These are phyloP conservation scores for Colletotrichum spinosum DNA, from an alignment of 2,329 filamentous ascomycete species.

Conservation along the genomic window DNA sequence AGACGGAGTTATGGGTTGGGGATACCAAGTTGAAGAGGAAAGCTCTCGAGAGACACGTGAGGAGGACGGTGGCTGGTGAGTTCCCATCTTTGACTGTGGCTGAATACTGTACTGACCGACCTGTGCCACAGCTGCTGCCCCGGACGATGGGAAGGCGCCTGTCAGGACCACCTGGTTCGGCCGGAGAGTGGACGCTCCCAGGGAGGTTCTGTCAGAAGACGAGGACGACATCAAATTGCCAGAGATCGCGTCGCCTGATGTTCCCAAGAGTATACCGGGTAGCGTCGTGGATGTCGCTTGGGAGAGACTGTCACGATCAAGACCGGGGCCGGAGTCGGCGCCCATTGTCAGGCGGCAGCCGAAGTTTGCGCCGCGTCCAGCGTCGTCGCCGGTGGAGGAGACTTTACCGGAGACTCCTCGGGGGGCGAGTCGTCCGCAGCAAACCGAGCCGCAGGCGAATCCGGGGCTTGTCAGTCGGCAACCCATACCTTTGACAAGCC, in stretches of 20 bases:
- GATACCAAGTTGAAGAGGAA: slow-evolving; percentile 45
- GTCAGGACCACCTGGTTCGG: background rate
- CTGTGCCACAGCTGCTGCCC: background rate
- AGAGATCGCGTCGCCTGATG: slow-evolving; percentile 7
- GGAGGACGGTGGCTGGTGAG: slow-evolving; percentile 39
- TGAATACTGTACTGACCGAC: background rate
- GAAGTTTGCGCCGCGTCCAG: background rate
- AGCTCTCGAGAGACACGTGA: slow-evolving; percentile 39
- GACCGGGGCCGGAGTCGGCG: background rate
- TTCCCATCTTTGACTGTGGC: background rate
- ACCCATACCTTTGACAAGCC: no score
- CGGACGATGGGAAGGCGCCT: slow-evolving; percentile 15
- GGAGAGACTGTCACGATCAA: background rate
- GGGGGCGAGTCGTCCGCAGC: no score
- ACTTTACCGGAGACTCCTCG: no score
- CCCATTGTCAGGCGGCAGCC: background rate
- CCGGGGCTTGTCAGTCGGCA: no score
- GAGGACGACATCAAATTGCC: background rate
- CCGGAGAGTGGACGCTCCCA: background rate
- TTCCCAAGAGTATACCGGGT: slow-evolving; percentile 27
- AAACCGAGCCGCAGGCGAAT: no score
- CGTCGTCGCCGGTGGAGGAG: no score
- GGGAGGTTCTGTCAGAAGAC: no score
- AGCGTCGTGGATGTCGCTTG: background rate
- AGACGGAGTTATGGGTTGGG: slow-evolving; percentile 44